Percentiles rank a stretch among this genome's conserved stretches.
phyloP scores from a whole-genome alignment of 2,329 filamentous ascomycete species.

The Dichotomopilus funicola region DNA sequence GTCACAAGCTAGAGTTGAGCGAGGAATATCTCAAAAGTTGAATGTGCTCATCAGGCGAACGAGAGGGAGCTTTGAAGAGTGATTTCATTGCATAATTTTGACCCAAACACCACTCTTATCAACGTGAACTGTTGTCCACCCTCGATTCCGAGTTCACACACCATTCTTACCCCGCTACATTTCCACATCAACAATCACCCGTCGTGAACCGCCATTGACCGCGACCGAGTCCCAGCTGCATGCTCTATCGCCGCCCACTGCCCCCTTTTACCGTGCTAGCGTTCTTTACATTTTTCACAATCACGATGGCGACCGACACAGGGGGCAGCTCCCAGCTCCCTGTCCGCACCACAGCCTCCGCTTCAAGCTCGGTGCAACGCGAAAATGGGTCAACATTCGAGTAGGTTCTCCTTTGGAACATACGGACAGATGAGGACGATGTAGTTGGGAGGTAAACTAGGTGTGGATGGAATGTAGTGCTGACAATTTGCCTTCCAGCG shows the following conservation, averaged over 20 bases:
- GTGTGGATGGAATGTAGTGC: too few relatives aligned
- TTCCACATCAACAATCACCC: background rate
- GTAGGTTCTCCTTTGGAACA: slow-evolving; percentile 18
- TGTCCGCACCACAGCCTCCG: slow-evolving; percentile 3
- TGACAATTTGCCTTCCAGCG: slow-evolving; percentile 31
- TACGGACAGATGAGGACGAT: too few relatives aligned
- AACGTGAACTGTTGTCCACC: too few relatives aligned
- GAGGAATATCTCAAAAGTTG: too few relatives aligned
- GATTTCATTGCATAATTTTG: too few relatives aligned
- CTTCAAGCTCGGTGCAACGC: slow-evolving; percentile 2
- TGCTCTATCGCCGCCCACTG: slow-evolving; percentile 19
- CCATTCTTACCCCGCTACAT: background rate
- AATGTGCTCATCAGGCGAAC: background rate
- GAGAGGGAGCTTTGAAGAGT: too few relatives aligned
- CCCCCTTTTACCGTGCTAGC: slow-evolving; percentile 13
- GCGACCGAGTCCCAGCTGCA: slow-evolving; percentile 5
- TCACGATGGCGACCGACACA: slow-evolving; percentile 19
- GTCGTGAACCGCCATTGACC: background rate
- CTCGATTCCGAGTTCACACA: background rate
- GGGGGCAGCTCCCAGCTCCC: slow-evolving; percentile 8
- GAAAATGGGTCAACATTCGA: slow-evolving; percentile 28
- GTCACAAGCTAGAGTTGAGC: background rate
- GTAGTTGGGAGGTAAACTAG: too few relatives aligned
- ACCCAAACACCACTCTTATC: too few relatives aligned
- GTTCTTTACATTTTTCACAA: slow-evolving; percentile 9